Conservation (phyloP, 2,329 filamentous ascomycete genomes). For the Aureobasidium sp. region DNA sequence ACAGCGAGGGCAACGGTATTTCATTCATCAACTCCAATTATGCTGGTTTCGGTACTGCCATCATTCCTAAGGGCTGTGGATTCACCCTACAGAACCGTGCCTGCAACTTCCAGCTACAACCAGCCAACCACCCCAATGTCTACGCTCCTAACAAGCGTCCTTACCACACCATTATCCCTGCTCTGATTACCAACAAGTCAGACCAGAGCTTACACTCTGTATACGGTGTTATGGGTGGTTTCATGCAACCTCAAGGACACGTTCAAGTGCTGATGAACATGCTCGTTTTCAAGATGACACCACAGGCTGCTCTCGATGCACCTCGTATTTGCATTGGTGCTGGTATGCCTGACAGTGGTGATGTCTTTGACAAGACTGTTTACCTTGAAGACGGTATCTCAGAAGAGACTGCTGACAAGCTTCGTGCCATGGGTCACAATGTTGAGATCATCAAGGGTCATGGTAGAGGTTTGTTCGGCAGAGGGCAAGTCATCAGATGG, state of each 20-base stretch:
- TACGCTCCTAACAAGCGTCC: constrained; percentile 77
- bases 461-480: constrained; percentile 63
- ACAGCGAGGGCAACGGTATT: constrained; percentile 76
- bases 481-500: constrained; percentile 77
- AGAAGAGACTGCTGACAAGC: constrained; percentile 54
- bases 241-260: constrained; percentile 97
- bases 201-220: constrained; percentile 73
- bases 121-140: constrained; percentile 63
- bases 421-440: constrained; percentile 63
- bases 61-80: constrained; percentile 77
- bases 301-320: constrained; percentile 83
- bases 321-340: constrained; percentile 83
- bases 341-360: constrained; percentile 54
- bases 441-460: constrained; percentile 60
- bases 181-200: constrained; percentile 67
- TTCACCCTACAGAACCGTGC: constrained; percentile 94
- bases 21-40: constrained; percentile 98
- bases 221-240: constrained; percentile 95
- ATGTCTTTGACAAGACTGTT: constrained; percentile 54
- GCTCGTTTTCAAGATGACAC: constrained; percentile 69
- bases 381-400: constrained; percentile 77
- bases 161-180: constrained; percentile 97
- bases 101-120: constrained; percentile 67
- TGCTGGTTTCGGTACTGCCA: constrained; percentile 75
- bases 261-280: constrained; percentile 89